phyloP scores from a whole-genome alignment of 768 basidiomycete genomes.

The Amanita subjunquillea region DNA sequence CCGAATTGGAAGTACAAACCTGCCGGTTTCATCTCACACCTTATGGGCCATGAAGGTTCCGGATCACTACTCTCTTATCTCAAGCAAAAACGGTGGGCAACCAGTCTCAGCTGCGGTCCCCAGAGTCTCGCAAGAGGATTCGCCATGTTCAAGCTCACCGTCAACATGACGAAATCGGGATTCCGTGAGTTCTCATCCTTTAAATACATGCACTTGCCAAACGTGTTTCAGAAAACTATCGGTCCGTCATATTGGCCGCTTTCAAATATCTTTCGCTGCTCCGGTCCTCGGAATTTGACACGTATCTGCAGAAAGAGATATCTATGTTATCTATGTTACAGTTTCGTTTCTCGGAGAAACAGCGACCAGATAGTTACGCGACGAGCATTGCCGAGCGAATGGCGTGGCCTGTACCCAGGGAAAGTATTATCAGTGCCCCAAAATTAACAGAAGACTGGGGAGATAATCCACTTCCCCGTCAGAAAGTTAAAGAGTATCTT shows the following conservation, averaged over 20 bases:
- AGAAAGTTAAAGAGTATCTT: conserved; percentile 52
- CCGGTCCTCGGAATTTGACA: conserved; percentile 45
- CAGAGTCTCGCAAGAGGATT: conserved; percentile 74
- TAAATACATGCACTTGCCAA: neutral
- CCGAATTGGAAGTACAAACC: conserved; percentile 75
- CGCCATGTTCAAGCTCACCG: conserved; percentile 79
- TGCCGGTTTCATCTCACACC: conserved; percentile 62
- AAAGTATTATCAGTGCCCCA: conserved; percentile 63
- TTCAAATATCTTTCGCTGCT: conserved; percentile 77
- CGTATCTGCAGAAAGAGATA: conserved; percentile 71
- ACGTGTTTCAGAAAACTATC: conserved; percentile 54
- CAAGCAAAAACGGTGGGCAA: conserved; percentile 84
- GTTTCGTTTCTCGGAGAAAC: conserved; percentile 85
- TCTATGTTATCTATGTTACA: conserved; percentile 58
- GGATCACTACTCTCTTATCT: conserved; percentile 88
- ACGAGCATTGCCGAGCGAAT: conserved; percentile 66
- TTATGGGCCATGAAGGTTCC: conserved; percentile 87
- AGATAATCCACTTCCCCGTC: conserved; percentile 30
- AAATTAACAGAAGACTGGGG: conserved; percentile 71
- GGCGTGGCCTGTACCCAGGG: conserved; percentile 73
- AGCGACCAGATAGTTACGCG: conserved; percentile 70
- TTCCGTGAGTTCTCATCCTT: conserved; percentile 47
- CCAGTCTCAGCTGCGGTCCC: conserved; percentile 56
- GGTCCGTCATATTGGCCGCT: conserved; percentile 51
- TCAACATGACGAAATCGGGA: conserved; percentile 76